These are phyloP conservation scores for Penicillium lagena DNA, from an alignment of 495 filamentous ascomycete genomes.

Conservation along the genomic window DNA sequence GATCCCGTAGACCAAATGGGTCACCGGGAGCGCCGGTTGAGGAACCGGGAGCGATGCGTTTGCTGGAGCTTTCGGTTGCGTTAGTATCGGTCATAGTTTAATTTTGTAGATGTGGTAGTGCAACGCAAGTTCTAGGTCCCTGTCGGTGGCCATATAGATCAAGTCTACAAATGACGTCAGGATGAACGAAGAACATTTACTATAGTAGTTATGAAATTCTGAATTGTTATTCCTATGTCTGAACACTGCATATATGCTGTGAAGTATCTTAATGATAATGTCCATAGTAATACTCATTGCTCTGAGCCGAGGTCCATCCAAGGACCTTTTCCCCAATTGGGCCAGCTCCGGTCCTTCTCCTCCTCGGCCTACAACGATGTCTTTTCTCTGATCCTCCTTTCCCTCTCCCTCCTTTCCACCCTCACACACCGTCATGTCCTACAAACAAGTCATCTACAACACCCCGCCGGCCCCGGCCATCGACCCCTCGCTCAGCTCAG, in stretches of 20 bases:
- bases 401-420: not conserved
- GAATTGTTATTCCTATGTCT: not conserved
- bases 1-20: slow-evolving; percentile 10
- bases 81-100: not conserved
- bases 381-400: not conserved
- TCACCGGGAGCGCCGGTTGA: slow-evolving; percentile 25
- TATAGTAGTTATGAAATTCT: not conserved
- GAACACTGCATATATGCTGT: not conserved
- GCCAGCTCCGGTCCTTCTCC: slow-evolving; percentile 14
- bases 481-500: slow-evolving; percentile 30
- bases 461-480: slow-evolving; percentile 33
- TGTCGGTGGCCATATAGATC: not conserved
- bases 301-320: slow-evolving; percentile 17
- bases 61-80: not conserved
- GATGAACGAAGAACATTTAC: slow-evolving; percentile 4
- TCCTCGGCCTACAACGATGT: not conserved
- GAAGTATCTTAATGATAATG: not conserved
- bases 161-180: slow-evolving; percentile 13
- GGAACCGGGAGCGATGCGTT: slow-evolving; percentile 12
- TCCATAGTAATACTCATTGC: slow-evolving; percentile 1
- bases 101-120: not conserved
- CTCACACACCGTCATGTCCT: slow-evolving; percentile 21
- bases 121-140: not conserved
- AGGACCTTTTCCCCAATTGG: slow-evolving; percentile 26
- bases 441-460: slow-evolving; percentile 39